phyloP scores from a whole-genome alignment of 2,329 filamentous ascomycete genomes.

The Diplodia corticola region DNA sequence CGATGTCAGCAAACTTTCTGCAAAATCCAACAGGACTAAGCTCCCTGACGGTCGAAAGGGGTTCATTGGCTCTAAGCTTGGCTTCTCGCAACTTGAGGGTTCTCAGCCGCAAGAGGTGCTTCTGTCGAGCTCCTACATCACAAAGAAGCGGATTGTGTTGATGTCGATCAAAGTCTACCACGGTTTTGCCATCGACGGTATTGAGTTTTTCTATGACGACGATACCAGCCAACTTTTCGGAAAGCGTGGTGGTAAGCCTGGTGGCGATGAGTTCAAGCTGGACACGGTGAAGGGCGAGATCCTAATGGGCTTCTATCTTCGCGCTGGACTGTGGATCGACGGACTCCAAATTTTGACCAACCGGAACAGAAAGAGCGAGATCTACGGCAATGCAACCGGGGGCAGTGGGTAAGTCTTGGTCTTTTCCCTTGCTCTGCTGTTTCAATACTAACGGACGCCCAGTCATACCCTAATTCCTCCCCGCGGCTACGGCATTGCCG shows the following conservation, averaged over 20 bases:
- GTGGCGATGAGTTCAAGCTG: conserved; percentile 73
- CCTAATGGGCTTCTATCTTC: conserved; percentile 80
- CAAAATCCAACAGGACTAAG: conserved; percentile 70
- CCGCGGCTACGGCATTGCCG: conserved; percentile 82
- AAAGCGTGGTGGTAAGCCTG: conserved; percentile 68
- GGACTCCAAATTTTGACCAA: conserved; percentile 88
- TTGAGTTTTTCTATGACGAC: conserved; percentile 94
- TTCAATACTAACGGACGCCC: conserved; percentile 28
- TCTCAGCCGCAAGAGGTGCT: conserved; percentile 71
- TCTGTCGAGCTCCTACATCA: conserved; percentile 65
- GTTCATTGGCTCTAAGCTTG: conserved; percentile 74
- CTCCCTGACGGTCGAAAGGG: conserved; percentile 73
- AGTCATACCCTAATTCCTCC: conserved; percentile 89
- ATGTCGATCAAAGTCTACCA: conserved; percentile 75
- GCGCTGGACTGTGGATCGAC: conserved; percentile 81
- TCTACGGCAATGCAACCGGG: conserved; percentile 79
- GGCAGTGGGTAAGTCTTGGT: conserved; percentile 72
- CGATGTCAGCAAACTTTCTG: conserved; percentile 70
- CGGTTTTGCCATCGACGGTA: conserved; percentile 73
- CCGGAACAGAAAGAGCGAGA: conserved; percentile 77
- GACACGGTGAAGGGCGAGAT: conserved; percentile 85
- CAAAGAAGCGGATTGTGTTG: conserved; percentile 63
- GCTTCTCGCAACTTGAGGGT: conserved; percentile 69
- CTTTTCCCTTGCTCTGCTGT: not conserved
- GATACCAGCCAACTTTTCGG: conserved; percentile 82